Evolutionary conservation across 257 asterid genomes (phyloP).

Genomic region (Salvia rosmarinus): DNA sequence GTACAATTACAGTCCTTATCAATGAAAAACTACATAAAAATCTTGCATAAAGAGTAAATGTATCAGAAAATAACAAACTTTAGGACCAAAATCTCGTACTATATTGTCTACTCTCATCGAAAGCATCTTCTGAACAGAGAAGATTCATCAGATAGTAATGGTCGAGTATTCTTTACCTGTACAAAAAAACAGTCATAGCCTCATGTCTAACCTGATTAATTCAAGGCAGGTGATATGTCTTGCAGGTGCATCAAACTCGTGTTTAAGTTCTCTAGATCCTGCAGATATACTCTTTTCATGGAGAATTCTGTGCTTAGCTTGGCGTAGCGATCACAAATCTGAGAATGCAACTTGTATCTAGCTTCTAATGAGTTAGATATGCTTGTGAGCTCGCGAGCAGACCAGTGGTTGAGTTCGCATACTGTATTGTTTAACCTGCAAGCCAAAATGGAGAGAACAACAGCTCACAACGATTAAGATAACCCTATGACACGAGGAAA

Average conservation of each 20-base stretch:
- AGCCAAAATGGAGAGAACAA: conserved; percentile 11
- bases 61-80: background rate
- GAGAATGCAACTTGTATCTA: conserved; percentile 33
- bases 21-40: background rate
- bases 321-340: conserved; percentile 17
- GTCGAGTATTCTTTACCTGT: background rate
- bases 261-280: conserved; percentile 46
- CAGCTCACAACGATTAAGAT: background rate
- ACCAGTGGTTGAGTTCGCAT: conserved; percentile 41
- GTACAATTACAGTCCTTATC: background rate
- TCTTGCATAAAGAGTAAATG: background rate
- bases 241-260: conserved; percentile 44
- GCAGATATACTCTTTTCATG: conserved; percentile 22
- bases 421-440: conserved; percentile 46
- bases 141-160: background rate
- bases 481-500: background rate
- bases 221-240: conserved; percentile 24
- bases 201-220: conserved; percentile 20
- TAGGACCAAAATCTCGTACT: background rate
- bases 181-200: conserved; percentile 2
- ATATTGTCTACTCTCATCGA: background rate
- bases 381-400: conserved; percentile 39
- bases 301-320: conserved; percentile 17
- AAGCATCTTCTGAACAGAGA: background rate
- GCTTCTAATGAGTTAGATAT: conserved; percentile 30